Evolutionary conservation across 495 filamentous ascomycete species (phyloP), one percentile per base, ranked within the genome.

Genomic region (Penicillium simplicissimum): DNA sequence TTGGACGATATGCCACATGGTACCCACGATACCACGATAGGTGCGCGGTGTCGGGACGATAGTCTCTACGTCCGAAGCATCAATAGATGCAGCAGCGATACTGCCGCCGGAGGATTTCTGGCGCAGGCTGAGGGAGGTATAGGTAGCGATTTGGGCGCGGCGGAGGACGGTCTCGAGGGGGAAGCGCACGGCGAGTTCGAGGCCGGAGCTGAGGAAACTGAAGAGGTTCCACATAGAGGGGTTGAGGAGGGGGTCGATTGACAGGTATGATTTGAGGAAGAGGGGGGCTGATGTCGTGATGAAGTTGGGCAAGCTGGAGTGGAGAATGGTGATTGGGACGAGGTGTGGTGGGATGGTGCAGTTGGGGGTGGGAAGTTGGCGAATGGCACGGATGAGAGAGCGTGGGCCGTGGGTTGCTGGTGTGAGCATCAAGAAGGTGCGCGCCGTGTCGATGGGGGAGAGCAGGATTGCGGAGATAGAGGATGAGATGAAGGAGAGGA

Each of bases 141-240:
- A 80, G 0, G 90, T 87, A 8, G 85, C 81, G 51, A 93, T 88
- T 72, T 98, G 95, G 0, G 90, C 95, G 55, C 95, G 83, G 14
- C 95, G 86, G 8, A 97, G 83, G 10, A 97, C 90, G 3, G 95
- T 97, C 69, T 98, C 95, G 17, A 98, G 81, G 0, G 95, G 95
- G 14, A 97, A 84, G 61, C 90, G 89, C 58, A 97, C 76, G 60
- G 90, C 90, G 13, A 97, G 81, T 42, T 96, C 96, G n/a, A 85
- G 80, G 1, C 84, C 84, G 15, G 88, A 89, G 47, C 88, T 83
- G 60, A 90, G 74, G 76, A 97, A 97, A 45, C 87, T 87, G 59
- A 86, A 84, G 54, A 96, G 67, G 37, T 86, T 88, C 81, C 92
- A 97, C 34, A 87, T 79, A 28, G 84, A 85, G 0, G 95, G 93